phyloP scores from a whole-genome alignment of 768 basidiomycete genomes.

The Rhizopogon rudus region DNA sequence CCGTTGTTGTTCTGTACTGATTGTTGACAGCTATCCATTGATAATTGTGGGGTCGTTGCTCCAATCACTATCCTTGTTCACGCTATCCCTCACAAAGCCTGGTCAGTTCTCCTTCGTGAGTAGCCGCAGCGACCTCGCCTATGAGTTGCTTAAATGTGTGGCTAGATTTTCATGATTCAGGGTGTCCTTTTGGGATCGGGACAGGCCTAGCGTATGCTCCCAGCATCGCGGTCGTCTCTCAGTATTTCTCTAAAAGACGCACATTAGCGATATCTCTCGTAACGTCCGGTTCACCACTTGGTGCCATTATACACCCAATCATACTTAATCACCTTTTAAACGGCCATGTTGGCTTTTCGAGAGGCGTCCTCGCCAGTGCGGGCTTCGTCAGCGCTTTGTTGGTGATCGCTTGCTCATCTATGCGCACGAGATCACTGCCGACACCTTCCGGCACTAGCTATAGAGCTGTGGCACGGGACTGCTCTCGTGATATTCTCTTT shows the following conservation, averaged over 20 bases:
- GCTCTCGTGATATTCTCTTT: constrained; percentile 17
- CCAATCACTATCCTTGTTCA: constrained; percentile 17
- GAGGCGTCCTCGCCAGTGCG: constrained; percentile 34
- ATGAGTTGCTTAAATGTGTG: not conserved
- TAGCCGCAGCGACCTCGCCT: not conserved
- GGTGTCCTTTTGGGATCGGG: constrained; percentile 38
- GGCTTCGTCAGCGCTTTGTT: constrained; percentile 32
- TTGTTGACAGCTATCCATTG: not conserved
- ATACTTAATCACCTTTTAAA: constrained; percentile 47
- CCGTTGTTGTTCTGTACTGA: constrained; percentile 15
- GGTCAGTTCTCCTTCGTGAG: constrained; percentile 21
- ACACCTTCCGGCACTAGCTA: constrained; percentile 1
- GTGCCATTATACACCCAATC: constrained; percentile 54
- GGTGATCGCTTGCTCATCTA: constrained; percentile 31
- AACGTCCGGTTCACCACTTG: constrained; percentile 44
- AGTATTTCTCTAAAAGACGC: constrained; percentile 37
- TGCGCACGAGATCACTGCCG: constrained; percentile 31
- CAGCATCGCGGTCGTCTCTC: constrained; percentile 35
- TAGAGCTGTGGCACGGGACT: constrained; percentile 17
- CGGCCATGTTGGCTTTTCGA: constrained; percentile 39
- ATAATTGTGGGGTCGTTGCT: constrained; percentile 11
- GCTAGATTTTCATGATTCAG: constrained; percentile 40
- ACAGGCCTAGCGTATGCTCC: constrained; percentile 42
- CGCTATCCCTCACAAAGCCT: constrained; percentile 20
- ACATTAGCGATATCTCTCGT: constrained; percentile 41